Conservation (phyloP, 257 asterid species). For the Ajuga chamaepitys region DNA sequence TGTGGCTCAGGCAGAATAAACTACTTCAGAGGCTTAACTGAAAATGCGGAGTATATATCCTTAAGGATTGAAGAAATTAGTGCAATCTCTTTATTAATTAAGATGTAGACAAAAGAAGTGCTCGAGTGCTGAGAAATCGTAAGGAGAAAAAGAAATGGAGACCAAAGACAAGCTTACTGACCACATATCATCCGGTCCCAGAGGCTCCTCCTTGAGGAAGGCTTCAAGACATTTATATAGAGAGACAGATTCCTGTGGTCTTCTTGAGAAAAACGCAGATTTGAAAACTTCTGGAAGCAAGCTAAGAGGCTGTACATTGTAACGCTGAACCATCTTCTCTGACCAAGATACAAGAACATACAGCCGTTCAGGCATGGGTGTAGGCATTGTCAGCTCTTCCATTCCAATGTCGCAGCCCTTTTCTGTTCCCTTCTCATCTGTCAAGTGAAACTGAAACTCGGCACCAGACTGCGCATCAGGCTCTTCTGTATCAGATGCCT, state of each 20-base stretch:
- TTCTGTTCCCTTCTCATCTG: conserved; percentile 57
- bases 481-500: conserved; percentile 33
- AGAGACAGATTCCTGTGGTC: conserved; percentile 77
- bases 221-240: conserved; percentile 93
- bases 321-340: conserved; percentile 40
- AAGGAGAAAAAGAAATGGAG: not conserved
- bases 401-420: conserved; percentile 39
- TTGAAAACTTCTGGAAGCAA: conserved; percentile 75
- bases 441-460: conserved; percentile 52
- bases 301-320: conserved; percentile 40
- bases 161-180: conserved; percentile 37
- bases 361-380: conserved; percentile 33
- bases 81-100: not conserved
- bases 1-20: not conserved
- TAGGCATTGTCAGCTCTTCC: conserved; percentile 46
- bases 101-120: not conserved
- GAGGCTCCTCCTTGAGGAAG: conserved; percentile 93
- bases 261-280: conserved; percentile 49
- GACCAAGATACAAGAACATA: conserved; percentile 78
- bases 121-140: conserved; percentile 8
- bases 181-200: conserved; percentile 99
- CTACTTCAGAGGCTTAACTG: not conserved
- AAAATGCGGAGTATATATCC: not conserved
- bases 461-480: conserved; percentile 27
- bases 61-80: not conserved